Base-by-base conservation (phyloP, 2,329 filamentous ascomycete genomes). In the Curvularia verruculosa region DNA sequence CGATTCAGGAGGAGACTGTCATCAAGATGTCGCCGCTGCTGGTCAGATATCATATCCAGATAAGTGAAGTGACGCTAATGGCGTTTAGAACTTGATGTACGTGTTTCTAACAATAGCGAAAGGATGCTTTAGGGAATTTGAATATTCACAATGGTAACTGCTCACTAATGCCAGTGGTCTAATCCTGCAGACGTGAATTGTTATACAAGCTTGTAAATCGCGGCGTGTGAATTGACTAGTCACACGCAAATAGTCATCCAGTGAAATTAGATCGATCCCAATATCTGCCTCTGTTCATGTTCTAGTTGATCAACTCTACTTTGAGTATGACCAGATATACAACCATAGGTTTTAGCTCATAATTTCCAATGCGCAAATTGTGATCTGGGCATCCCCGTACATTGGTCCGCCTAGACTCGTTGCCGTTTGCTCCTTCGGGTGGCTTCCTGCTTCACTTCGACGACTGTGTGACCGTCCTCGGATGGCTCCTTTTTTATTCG, bases 341-440 rank as follows among this genome's bases (percentile, higher is more conserved):
- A 18, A 21, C 34, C 34, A n/a, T 18, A 18, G 3, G 2, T 8
- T 15, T 26, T 6, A 3, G 23, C 13, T 43, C 24, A 19, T 19
- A 8, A 29, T 18, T 21, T 10, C 15, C 18, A 24, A 3, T 7
- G 8, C 29, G 5, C 8, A 1, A 8, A 2, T n/a, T 12, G n/a
- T 5, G 19, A 12, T 23, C 28, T 15, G 23, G n/a, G 10, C 18
- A 15, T 45, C 13, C n/a, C 49, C 3, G 5, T 15, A 19, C 6
- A 12, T 53, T 12, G 1, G 7, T 8, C 39, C 2, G 5, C 10
- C 39, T 55, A 55, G 15, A 19, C n/a, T 23, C 53, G 28, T 29
- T 52, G 53, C 6, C 53, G 53, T 18, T 56, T 56, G n/a, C 49
- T 56, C 34, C 49, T 46, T 19, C 53, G 53, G 10, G 49, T 56